Base-by-base conservation (phyloP, 352 stramenopile genomes). In the Salisapilia sapeloensis region DNA sequence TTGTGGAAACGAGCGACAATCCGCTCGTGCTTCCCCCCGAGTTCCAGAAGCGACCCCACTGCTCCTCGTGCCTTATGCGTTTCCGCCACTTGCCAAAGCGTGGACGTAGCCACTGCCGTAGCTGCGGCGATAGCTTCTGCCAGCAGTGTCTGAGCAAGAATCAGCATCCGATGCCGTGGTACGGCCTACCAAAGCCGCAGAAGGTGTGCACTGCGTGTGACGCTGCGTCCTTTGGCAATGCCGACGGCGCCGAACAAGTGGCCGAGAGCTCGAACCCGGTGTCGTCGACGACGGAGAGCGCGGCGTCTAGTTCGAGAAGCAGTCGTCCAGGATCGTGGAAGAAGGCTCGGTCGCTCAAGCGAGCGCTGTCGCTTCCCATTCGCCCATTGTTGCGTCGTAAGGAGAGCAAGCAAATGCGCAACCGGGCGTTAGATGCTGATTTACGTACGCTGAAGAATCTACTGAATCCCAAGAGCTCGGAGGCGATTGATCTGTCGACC, bases 81-180 rank as follows among this genome's bases (percentile, higher is more conserved):
- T 82, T 82, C 43, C 42, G 44, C 11, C 23, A 35, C 11, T 34
- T 50, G 29, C 29, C 49, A 29, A 43, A 42, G 12, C 42, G 44
- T 1, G 43, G 55, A 33, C 66, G 66, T n/a, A 53, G 79, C 35
- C 66, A 82, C 46, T 82, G 66, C 44, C 63, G 63, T 24, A 59
- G 71, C 31, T 82, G 66, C 29, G 53, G 66, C 27, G 48, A 69
- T 19, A 77, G 60, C 39, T 75, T 56, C 41, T 79, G 62, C 42
- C 12, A 56, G 27, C 44, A 57, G 34, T 82, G 66, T 29, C 41
- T 64, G 38, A 71, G 58, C 32, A 24, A 24, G 11, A 48, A 36
- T 29, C 55, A 59, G 10, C 54, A 34, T 3, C 7, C 42, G 4
- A 49, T 81, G 24, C 56, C 59, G 9, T 39, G 34, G 14, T 62